phyloP scores from a whole-genome alignment of 495 filamentous ascomycete species.

The Xylaria longipes region DNA sequence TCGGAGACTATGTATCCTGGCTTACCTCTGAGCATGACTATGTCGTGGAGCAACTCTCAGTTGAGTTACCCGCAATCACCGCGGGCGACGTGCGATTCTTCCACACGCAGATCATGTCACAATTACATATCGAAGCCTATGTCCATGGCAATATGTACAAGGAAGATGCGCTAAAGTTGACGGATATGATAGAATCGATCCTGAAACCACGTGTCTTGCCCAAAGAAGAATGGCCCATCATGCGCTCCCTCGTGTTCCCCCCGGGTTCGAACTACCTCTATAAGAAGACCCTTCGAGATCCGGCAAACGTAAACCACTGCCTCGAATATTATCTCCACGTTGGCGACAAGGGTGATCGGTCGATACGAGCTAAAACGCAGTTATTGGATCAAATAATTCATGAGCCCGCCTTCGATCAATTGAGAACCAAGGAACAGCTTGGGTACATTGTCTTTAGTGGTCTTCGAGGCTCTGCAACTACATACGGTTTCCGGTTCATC shows the following conservation, averaged over 20 bases:
- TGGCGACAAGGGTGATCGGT: slow-evolving; percentile 71
- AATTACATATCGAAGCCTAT: slow-evolving; percentile 86
- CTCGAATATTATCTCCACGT: slow-evolving; percentile 90
- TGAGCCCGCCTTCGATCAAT: slow-evolving; percentile 91
- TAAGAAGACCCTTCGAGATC: slow-evolving; percentile 78
- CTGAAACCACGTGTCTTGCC: slow-evolving; percentile 80
- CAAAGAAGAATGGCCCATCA: slow-evolving; percentile 78
- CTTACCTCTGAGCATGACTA: slow-evolving; percentile 77
- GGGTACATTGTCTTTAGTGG: slow-evolving; percentile 96
- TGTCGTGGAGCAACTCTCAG: slow-evolving; percentile 80
- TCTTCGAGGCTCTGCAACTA: slow-evolving; percentile 68
- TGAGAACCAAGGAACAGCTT: slow-evolving; percentile 96
- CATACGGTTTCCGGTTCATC: slow-evolving; percentile 84
- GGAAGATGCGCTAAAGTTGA: slow-evolving; percentile 89
- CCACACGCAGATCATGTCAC: slow-evolving; percentile 78
- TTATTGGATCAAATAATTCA: slow-evolving; percentile 91
- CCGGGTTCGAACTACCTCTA: slow-evolving; percentile 84
- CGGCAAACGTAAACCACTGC: slow-evolving; percentile 94
- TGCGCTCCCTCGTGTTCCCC: slow-evolving; percentile 78
- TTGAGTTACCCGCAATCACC: slow-evolving; percentile 76
- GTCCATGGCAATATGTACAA: slow-evolving; percentile 95
- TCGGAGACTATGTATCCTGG: slow-evolving; percentile 84
- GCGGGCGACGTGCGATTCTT: slow-evolving; percentile 76
- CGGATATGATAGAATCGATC: slow-evolving; percentile 77
- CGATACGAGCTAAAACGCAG: slow-evolving; percentile 74